Base-by-base conservation (phyloP, 1,139 yeast species). In the Arxiozyma heterogenica region DNA sequence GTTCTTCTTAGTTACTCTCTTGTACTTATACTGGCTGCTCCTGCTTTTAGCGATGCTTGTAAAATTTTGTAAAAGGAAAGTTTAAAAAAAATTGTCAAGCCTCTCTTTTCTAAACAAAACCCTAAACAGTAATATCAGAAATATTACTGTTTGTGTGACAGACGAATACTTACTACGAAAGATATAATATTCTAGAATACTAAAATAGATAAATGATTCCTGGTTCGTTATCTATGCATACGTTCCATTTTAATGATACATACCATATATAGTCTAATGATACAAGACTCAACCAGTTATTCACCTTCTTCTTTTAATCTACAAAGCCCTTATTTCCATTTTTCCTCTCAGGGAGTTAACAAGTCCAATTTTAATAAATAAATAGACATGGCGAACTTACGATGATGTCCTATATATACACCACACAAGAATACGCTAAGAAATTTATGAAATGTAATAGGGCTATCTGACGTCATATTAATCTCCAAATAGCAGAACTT, bases 401-500 rank as follows among this genome's bases (percentile, higher is more conserved):
- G 2, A 15, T 12, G 4, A 12, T 34, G 3, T 34, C 15, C 6
- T 15, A 17, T 34, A 34, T n/a, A 34, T 15, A 12, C 39, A 34
- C n/a, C 39, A 25, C 5, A 23, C 30, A 17, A 38, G 7, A 38
- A 39, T 22, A 38, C n/a, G 22, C 17, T 30, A 41, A 46, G n/a
- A 39, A 18, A 46, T 53, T 41, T 53, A 20, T 43, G 55, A 50
- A 53, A 27, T 9, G 42, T 49, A 54, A 47, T 54, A 54, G 53
- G 50, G 56, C 54, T 46, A 30, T 18, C 38, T 38, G 27, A 49
- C 21, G 49, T 49, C 30, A 38, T 4, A 1, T 21, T n/a, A 45
- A 41, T 22, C 48, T 34, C 38, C 18, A 21, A 21, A 39, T 25
- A 47, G 54, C 56, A 46, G 56, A 54, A 54, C 56, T 54, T 54